A percentile compares a stretch with the other conserved stretches of the same genome.
These are phyloP conservation scores for Aspergillus sp. DNA, from an alignment of 2,329 filamentous ascomycete species.

Conservation along the genomic window DNA sequence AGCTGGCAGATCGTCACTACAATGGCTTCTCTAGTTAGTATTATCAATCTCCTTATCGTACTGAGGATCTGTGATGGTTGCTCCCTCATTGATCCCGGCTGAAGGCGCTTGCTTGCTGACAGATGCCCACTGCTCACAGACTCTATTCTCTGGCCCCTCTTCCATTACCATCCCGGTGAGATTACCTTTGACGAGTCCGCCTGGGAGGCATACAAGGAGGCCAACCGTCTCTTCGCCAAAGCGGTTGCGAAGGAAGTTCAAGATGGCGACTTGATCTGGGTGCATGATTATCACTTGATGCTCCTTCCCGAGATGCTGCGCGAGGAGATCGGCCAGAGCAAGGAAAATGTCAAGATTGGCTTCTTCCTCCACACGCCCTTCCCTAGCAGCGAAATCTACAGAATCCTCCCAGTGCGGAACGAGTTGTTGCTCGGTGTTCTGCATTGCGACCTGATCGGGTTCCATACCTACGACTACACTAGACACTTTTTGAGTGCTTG, in stretches of 20 bases:
- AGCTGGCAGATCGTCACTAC: slow-evolving; percentile 92
- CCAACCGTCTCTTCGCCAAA: slow-evolving; percentile 89
- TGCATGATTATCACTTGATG: slow-evolving; percentile 99
- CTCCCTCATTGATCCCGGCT: too few species aligned
- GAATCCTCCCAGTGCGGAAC: slow-evolving; percentile 89
- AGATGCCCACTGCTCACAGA: slow-evolving; percentile 53
- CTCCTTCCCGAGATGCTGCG: slow-evolving; percentile 93
- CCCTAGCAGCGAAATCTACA: slow-evolving; percentile 94
- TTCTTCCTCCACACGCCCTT: slow-evolving; percentile 99
- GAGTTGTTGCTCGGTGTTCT: slow-evolving; percentile 83
- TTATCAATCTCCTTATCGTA: background rate
- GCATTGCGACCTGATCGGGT: slow-evolving; percentile 92
- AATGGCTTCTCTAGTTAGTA: slow-evolving; percentile 92
- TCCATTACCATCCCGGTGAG: slow-evolving; percentile 98
- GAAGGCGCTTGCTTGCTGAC: slow-evolving; percentile 14
- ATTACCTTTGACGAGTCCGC: slow-evolving; percentile 96
- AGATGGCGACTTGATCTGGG: slow-evolving; percentile 95
- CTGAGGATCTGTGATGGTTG: background rate
- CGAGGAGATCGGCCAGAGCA: slow-evolving; percentile 76
- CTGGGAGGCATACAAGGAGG: slow-evolving; percentile 88
- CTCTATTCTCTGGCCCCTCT: slow-evolving; percentile 96
- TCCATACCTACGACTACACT: slow-evolving; percentile 99
- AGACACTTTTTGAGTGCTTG: slow-evolving; percentile 95
- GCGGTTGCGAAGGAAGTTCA: slow-evolving; percentile 82
- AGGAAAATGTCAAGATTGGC: slow-evolving; percentile 93